Conservation (phyloP, 257 asterid genomes). For the Marsdenia floribunda region DNA sequence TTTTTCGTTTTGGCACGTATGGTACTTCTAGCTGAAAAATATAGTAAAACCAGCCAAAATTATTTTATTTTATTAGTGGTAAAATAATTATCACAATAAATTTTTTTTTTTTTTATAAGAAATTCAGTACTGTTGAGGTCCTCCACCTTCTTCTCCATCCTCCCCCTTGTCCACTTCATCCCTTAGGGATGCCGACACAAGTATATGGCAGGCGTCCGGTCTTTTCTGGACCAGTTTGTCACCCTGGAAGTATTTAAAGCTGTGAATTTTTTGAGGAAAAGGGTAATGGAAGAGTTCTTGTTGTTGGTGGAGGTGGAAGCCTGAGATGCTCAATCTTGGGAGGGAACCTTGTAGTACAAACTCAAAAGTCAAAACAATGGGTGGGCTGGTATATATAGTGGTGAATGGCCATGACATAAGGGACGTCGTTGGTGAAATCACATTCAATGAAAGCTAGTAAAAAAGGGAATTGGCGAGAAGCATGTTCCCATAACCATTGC, state of each 20-base stretch:
- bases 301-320: conserved; percentile 41
- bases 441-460: conserved; percentile 41
- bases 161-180: too few species aligned
- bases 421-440: conserved; percentile 38
- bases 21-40: too few species aligned
- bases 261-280: conserved; percentile 43
- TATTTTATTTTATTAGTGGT: too few species aligned
- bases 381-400: conserved; percentile 41
- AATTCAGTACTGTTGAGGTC: too few species aligned
- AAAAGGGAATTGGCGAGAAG: conserved; percentile 39
- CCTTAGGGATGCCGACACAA: too few species aligned
- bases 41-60: too few species aligned
- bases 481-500: conserved; percentile 32
- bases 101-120: too few species aligned
- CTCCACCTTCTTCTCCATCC: too few species aligned
- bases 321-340: conserved; percentile 42
- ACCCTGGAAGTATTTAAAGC: conserved; percentile 38
- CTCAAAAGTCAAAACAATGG: conserved; percentile 41
- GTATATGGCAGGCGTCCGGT: conserved; percentile 38
- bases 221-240: conserved; percentile 37
- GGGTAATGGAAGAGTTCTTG: conserved; percentile 44
- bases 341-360: conserved; percentile 37
- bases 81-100: too few species aligned
- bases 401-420: conserved; percentile 42
- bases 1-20: too few species aligned